phyloP scores from a whole-genome alignment of 108 stramenopile genomes.

The Skeletonema tropicum region DNA sequence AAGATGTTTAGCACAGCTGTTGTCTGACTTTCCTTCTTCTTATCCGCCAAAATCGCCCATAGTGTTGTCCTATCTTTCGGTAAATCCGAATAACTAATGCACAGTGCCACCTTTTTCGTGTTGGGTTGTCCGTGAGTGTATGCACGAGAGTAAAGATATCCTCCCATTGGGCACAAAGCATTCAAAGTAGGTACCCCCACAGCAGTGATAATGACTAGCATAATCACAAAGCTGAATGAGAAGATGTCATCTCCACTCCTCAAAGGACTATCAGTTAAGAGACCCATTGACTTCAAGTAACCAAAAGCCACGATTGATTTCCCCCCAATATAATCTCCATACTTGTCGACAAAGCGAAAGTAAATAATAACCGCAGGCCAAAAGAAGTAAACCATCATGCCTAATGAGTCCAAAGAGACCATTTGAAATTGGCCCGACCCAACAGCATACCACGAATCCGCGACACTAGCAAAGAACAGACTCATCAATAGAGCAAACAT shows the following conservation, averaged over 20 bases:
- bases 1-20: conserved; percentile 41
- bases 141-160: conserved; percentile 40
- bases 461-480: conserved; percentile 22
- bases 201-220: conserved; percentile 19
- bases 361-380: conserved; percentile 24
- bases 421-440: conserved; percentile 57
- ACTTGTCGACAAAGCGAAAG: conserved; percentile 35
- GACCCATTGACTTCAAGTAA: neutral
- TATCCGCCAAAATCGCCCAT: conserved; percentile 1
- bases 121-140: conserved; percentile 52
- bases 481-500: conserved; percentile 11
- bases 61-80: neutral
- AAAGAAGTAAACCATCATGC: conserved; percentile 46
- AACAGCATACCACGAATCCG: conserved; percentile 50
- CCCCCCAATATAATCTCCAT: conserved; percentile 20
- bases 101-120: conserved; percentile 47
- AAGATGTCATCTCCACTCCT: neutral
- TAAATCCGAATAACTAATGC: conserved; percentile 43
- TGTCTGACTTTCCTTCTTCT: conserved; percentile 6
- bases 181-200: conserved; percentile 41
- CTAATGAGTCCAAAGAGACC: conserved; percentile 43
- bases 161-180: conserved; percentile 48
- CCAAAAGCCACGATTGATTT: neutral
- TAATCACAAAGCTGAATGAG: conserved; percentile 14
- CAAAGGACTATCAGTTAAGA: neutral